Base-by-base conservation (phyloP, 345 rosid genomes). In the Kandelia obovata region DNA sequence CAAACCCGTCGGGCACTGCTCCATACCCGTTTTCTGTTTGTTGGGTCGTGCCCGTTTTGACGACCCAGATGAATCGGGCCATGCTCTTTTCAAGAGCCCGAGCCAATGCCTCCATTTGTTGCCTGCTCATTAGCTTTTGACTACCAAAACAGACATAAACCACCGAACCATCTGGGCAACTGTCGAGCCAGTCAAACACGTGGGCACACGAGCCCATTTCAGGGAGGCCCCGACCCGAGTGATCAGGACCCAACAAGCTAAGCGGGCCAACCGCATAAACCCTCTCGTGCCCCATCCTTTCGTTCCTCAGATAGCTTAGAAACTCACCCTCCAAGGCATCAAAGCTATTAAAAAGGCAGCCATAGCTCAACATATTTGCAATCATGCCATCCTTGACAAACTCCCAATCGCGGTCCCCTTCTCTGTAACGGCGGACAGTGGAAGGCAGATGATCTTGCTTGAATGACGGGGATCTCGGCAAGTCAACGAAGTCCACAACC, bases 141-240 rank as follows among this genome's bases (percentile, higher is more conserved):
- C 91, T 88, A 69, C 91, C 97, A 30, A 90, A 90, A 70, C 87
- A 82, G 5, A 88, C 81, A 57, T 88, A 90, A 0, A 86, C 61
- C 58, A 90, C 96, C 0, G 88, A 88, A 15, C 71, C 82, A 5
- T 80, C 71, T 0, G 84, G 80, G 74, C 90, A 83, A 58, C 65
- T 74, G 10, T 88, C 86, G 5, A 88, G 87, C 90, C 90, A 88
- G n/a, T 65, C 51, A 34, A 82, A 27, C 53, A 81, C 68, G 5
- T 62, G 37, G 30, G 57, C 31, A 58, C 43, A 39, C 20, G 64
- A 28, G 11, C 5, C 28, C 20, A 46, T 37, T 5, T 31, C 49
- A 23, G 52, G 61, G 20, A 27, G 52, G 31, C 57, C 77, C 27
- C 71, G 61, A 10, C 23, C 2, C 39, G 43, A 20, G 8, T 30